Percentiles rank a stretch among this genome's conserved stretches.
These are phyloP conservation scores for Fagopyrum tataricum DNA, from an alignment of 148 eudicot genomes.

Conservation along the genomic window DNA sequence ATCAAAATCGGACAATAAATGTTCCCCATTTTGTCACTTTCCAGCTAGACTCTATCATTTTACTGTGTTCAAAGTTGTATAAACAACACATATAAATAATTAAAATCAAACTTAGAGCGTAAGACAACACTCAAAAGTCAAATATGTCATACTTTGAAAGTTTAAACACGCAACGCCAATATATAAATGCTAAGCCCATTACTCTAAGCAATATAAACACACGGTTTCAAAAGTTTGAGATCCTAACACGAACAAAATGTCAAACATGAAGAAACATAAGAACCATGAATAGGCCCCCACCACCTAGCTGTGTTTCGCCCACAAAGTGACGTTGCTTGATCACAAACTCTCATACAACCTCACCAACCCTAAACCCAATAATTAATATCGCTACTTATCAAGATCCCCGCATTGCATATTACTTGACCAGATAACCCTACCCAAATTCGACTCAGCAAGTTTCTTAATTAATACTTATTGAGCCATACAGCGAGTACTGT, in stretches of 20 bases:
- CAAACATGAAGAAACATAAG: no score
- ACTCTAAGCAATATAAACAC: not conserved
- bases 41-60: not conserved
- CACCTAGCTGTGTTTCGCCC: not conserved
- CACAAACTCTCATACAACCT: not conserved
- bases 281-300: not conserved
- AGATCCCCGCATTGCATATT: not conserved
- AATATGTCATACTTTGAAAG: conserved; percentile 2
- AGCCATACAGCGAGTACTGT: not conserved
- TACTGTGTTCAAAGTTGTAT: not conserved
- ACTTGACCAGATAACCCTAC: not conserved
- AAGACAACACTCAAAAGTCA: not conserved
- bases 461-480: not conserved
- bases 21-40: not conserved
- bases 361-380: not conserved
- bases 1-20: not conserved
- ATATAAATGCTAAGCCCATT: not conserved
- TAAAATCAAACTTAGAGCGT: not conserved
- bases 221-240: not conserved
- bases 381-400: not conserved
- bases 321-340: not conserved
- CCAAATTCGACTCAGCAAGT: not conserved
- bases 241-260: not conserved
- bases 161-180: conserved; percentile 1
- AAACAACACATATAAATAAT: not conserved